Conservation (phyloP, 768 basidiomycete species). For the Naganishia randhawae region DNA sequence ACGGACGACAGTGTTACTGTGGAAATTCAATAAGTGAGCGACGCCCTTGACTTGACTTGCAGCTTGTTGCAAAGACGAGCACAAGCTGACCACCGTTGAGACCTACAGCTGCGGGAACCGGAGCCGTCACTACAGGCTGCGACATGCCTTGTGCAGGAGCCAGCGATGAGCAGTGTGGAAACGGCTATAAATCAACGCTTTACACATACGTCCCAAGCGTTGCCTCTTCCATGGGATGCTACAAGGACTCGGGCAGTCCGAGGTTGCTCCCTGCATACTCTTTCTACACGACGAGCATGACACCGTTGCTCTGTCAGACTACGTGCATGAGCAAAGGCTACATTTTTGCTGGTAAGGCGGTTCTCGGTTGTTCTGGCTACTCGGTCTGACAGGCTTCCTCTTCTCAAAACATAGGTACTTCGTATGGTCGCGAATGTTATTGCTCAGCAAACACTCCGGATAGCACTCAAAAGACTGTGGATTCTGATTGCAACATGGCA, state of each 20-base stretch:
- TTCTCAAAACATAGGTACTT: neutral
- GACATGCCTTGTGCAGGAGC: conserved; percentile 17
- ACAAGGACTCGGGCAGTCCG: conserved; percentile 34
- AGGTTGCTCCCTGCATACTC: conserved; percentile 40
- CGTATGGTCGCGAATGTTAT: conserved; percentile 40
- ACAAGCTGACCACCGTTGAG: neutral
- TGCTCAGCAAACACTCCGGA: conserved; percentile 56
- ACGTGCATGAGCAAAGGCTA: conserved; percentile 60
- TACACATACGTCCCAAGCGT: conserved; percentile 12
- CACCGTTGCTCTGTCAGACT: conserved; percentile 63
- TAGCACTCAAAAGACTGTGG: conserved; percentile 59
- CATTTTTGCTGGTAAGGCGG: conserved; percentile 54
- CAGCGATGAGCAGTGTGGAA: conserved; percentile 7
- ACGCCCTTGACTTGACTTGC: neutral
- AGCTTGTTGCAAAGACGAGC: neutral
- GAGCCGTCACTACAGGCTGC: conserved; percentile 5
- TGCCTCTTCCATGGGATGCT: conserved; percentile 36
- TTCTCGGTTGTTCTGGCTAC: neutral
- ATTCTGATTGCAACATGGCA: conserved; percentile 64
- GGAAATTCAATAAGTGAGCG: conserved; percentile 21
- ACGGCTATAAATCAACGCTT: conserved; percentile 6
- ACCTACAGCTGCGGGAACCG: neutral
- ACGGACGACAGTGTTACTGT: conserved; percentile 23
- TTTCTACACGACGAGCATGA: conserved; percentile 54
- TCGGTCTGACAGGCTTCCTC: neutral